phyloP scores from a whole-genome alignment of 2,329 filamentous ascomycete genomes.

The Talaromyces sp. region DNA sequence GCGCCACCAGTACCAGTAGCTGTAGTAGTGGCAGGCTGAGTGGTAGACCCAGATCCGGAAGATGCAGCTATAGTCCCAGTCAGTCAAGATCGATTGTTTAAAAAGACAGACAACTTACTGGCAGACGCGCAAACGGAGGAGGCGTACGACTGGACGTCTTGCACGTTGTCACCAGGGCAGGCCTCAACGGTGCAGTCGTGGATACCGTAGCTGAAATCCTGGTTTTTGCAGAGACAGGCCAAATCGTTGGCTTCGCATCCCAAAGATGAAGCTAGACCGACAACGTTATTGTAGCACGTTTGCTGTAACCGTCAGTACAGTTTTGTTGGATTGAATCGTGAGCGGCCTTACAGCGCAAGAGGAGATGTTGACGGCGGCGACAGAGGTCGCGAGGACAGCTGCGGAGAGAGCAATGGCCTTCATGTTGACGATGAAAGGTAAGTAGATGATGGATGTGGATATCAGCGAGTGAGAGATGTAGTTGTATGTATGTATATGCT shows the following conservation, averaged over 20 bases:
- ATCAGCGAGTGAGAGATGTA: background rate
- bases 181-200: constrained; percentile 48
- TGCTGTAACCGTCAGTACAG: constrained; percentile 30
- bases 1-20: background rate
- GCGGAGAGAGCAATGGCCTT: constrained; percentile 14
- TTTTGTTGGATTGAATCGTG: background rate
- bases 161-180: constrained; percentile 41
- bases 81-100: background rate
- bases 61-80: constrained; percentile 8
- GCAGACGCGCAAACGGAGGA: constrained; percentile 37
- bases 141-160: constrained; percentile 34
- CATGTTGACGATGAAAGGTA: constrained; percentile 6
- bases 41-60: constrained; percentile 18
- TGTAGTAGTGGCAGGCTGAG: constrained; percentile 4
- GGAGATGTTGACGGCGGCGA: constrained; percentile 11
- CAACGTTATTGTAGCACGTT: constrained; percentile 49
- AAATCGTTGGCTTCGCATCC: constrained; percentile 41
- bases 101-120: constrained; percentile 10
- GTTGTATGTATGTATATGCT: background rate
- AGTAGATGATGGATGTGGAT: background rate
- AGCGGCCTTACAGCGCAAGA: constrained; percentile 15
- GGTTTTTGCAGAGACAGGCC: constrained; percentile 42
- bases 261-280: constrained; percentile 38
- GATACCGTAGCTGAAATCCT: constrained; percentile 46
- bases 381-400: constrained; percentile 12